A percentile compares a stretch with the other conserved stretches of the same genome.
These are phyloP conservation scores for Prorocentrum cordatum DNA, from an alignment of 169 alveolate species.

Conservation along the genomic window DNA sequence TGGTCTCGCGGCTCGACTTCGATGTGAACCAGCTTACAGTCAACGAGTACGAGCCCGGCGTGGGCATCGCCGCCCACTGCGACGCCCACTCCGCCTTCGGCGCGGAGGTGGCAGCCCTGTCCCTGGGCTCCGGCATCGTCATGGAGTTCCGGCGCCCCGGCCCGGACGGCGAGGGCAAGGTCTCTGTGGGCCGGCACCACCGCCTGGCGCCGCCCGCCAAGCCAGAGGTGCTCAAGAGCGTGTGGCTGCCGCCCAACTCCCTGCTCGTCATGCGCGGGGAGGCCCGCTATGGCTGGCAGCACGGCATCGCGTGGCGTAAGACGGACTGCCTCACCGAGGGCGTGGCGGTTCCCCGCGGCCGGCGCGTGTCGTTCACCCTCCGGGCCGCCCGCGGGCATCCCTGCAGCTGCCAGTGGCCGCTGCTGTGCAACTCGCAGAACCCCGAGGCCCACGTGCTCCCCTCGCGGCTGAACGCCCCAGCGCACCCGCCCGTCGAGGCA, in stretches of 20 bases:
- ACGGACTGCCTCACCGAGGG: conserved; percentile 38
- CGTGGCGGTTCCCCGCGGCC: background rate
- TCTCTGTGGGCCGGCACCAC: conserved; percentile 55
- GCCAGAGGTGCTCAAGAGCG: conserved; percentile 12
- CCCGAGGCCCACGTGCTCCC: conserved; percentile 45
- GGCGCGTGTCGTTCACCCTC: conserved; percentile 41
- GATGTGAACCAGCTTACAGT: conserved; percentile 19
- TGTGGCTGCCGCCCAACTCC: conserved; percentile 36
- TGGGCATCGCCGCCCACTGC: conserved; percentile 37
- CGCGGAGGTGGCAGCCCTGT: conserved; percentile 20
- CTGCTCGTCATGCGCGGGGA: conserved; percentile 21
- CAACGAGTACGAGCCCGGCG: conserved; percentile 5
- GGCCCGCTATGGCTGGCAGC: conserved; percentile 43
- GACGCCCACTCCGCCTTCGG: conserved; percentile 45
- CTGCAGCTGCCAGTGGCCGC: conserved; percentile 23
- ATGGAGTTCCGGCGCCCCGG: conserved; percentile 17
- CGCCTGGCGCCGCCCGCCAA: conserved; percentile 44
- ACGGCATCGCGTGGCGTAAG: conserved; percentile 56
- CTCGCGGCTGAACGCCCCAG: too few relatives aligned
- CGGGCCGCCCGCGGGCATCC: conserved; percentile 2
- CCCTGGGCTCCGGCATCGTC: conserved; percentile 50
- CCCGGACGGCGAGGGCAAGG: background rate
- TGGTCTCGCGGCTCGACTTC: background rate
- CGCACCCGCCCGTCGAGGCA: too few relatives aligned
- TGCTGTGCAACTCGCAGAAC: too few relatives aligned